Conservation (phyloP, 1,284 basidiomycete species). For the Trametes versicolor region DNA sequence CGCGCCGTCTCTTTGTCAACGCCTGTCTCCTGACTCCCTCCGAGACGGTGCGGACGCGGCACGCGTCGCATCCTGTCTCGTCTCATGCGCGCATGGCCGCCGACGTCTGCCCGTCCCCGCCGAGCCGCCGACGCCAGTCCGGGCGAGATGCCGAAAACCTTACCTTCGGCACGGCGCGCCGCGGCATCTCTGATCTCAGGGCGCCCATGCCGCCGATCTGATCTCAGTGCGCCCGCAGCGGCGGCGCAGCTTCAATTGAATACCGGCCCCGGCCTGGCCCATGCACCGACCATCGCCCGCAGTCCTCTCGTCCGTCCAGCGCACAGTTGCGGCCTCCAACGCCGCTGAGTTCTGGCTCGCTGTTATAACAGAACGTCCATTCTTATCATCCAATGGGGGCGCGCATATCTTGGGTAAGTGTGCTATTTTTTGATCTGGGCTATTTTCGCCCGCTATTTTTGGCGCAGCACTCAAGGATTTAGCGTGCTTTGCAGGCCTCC, state of each 20-base stretch:
- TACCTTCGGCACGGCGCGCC: slow-evolving; percentile 27
- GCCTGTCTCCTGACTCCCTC: slow-evolving; percentile 2
- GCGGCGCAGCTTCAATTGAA: slow-evolving; percentile 4
- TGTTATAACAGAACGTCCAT: neutral
- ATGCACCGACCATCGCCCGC: slow-evolving; percentile 9
- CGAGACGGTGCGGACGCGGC: neutral
- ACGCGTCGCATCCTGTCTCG: slow-evolving; percentile 8
- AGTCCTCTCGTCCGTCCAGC: slow-evolving; percentile 2
- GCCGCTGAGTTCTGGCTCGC: slow-evolving; percentile 10
- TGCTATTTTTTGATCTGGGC: slow-evolving; percentile 20
- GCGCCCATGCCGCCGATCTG: slow-evolving; percentile 19
- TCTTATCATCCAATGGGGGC: slow-evolving; percentile 20
- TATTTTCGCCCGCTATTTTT: slow-evolving; percentile 27
- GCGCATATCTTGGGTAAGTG: slow-evolving; percentile 13
- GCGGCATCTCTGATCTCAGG: slow-evolving; percentile 24
- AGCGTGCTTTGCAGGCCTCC: slow-evolving; percentile 8
- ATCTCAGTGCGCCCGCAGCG: slow-evolving; percentile 18
- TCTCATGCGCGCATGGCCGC: slow-evolving; percentile 11
- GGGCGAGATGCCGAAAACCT: slow-evolving; percentile 13
- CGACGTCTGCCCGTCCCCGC: slow-evolving; percentile 2
- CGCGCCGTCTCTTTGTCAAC: slow-evolving; percentile 13
- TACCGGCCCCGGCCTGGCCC: slow-evolving; percentile 11
- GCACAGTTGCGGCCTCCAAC: slow-evolving; percentile 18
- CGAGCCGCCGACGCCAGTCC: neutral
- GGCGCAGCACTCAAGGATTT: slow-evolving; percentile 6